Base-by-base conservation (phyloP, 2,329 filamentous ascomycete species). In the Ophiostoma sp. region DNA sequence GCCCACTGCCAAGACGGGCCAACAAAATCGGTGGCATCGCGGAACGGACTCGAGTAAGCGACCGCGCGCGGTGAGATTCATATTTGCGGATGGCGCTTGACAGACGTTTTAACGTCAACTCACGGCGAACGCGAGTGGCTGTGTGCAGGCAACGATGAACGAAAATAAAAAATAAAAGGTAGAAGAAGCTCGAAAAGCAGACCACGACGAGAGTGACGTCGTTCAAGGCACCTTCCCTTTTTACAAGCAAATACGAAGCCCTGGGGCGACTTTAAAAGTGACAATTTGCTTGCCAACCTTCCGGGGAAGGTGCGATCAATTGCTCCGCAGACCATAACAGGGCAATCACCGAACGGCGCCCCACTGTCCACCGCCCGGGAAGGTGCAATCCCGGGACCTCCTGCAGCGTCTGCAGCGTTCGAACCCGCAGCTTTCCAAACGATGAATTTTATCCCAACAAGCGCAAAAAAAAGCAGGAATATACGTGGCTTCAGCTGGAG, bases 261-360 rank as follows among this genome's bases (percentile, higher is more conserved):
- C 59, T 64, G 59, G 6, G 2, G 57, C 31, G 25, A 22, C 33
- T 36, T 28, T 55, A 1, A 25, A 15, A 7, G n/a, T 15, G n/a
- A 55, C 31, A 39, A 22, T 39, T 59, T 48, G 12, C 12, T 42
- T 19, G 42, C 19, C 42, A 48, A 22, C 19, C 2, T 8, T 22
- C 17, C 45, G 66, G 64, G 64, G 45, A 69, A 69, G 66, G 66
- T 17, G n/a, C 66, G 66, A 69, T 48, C 28, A 69, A 50, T 68
- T 50, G 42, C 64, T 33, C 64, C 64, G 64, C 64, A 19, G 17
- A 3, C 5, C 39, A 50, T 25, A 17, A 50, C 42, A 19, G 22
- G 9, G 61, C n/a, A 66, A 17, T 15, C 36, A 45, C 22, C 36
- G 36, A 55, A 4, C n/a, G 50, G n/a, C 12, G 61, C 22, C 36